phyloP scores from a whole-genome alignment of 2,329 filamentous ascomycete genomes.

The Phialophora tarda region DNA sequence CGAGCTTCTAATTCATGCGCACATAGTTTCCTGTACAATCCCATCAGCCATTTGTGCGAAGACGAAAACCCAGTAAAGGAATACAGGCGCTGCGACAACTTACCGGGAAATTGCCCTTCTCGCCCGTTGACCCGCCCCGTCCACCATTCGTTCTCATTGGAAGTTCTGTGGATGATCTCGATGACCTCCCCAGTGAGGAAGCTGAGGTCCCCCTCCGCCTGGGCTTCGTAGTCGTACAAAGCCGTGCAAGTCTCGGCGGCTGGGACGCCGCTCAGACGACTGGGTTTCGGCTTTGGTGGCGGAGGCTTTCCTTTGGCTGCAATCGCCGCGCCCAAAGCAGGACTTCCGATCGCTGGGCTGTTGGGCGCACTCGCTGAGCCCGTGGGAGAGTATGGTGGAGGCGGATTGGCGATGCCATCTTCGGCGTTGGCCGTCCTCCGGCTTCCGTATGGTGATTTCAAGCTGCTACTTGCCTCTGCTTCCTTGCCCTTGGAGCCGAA shows the following conservation, averaged over 20 bases:
- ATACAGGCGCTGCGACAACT: slow-evolving; percentile 42
- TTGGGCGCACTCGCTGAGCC: slow-evolving; percentile 48
- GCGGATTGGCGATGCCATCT: slow-evolving; percentile 63
- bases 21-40: slow-evolving; percentile 48
- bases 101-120: slow-evolving; percentile 94
- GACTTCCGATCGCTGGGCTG: slow-evolving; percentile 52
- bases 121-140: slow-evolving; percentile 77
- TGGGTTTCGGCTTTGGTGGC: slow-evolving; percentile 83
- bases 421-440: slow-evolving; percentile 35
- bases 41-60: background rate
- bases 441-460: slow-evolving; percentile 40
- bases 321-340: slow-evolving; percentile 54
- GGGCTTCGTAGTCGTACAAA: slow-evolving; percentile 93
- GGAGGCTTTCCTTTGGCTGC: slow-evolving; percentile 65
- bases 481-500: slow-evolving; percentile 41
- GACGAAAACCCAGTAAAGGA: background rate
- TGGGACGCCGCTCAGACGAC: slow-evolving; percentile 68
- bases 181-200: slow-evolving; percentile 89
- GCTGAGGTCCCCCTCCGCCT: slow-evolving; percentile 90
- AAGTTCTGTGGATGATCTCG: slow-evolving; percentile 81
- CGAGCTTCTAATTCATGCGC: slow-evolving; percentile 45
- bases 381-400: slow-evolving; percentile 70
- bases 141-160: slow-evolving; percentile 98
- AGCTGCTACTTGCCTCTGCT: slow-evolving; percentile 42
- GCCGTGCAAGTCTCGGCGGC: slow-evolving; percentile 81